Percentiles rank a stretch among this genome's conserved stretches.
These are phyloP conservation scores for Talaromyces wortmannii DNA, from an alignment of 495 filamentous ascomycete species.

Conservation along the genomic window DNA sequence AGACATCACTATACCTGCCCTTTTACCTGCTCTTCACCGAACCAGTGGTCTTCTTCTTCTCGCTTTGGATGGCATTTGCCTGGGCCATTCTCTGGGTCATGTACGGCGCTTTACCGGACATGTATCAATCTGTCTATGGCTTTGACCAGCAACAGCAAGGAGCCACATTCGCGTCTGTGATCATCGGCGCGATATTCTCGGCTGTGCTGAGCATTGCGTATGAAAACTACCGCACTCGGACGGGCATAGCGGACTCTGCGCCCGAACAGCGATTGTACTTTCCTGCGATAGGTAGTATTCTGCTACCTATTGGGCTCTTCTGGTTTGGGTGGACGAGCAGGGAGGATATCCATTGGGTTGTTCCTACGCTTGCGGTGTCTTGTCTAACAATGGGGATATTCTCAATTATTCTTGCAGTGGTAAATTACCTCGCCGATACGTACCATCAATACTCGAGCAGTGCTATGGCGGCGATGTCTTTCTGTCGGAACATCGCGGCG, in stretches of 20 bases:
- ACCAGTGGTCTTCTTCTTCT: constrained; percentile 79
- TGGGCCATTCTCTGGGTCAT: constrained; percentile 75
- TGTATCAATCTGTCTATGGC: constrained; percentile 54
- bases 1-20: constrained; percentile 60
- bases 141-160: constrained; percentile 54
- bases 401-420: constrained; percentile 67
- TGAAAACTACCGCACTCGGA: constrained; percentile 30
- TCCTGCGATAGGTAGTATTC: constrained; percentile 53
- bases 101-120: constrained; percentile 60
- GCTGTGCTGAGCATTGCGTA: constrained; percentile 59
- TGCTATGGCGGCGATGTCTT: constrained; percentile 68
- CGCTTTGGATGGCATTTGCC: constrained; percentile 67
- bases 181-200: constrained; percentile 49
- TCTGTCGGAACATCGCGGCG: constrained; percentile 65
- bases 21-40: constrained; percentile 71
- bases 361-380: constrained; percentile 53
- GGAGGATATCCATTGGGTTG: constrained; percentile 56
- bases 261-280: constrained; percentile 71
- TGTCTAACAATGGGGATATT: constrained; percentile 70
- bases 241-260: constrained; percentile 31
- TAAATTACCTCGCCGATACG: constrained; percentile 75
- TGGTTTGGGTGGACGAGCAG: constrained; percentile 60
- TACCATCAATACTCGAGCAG: constrained; percentile 68
- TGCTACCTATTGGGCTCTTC: constrained; percentile 60
- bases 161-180: constrained; percentile 58